Base-by-base conservation (phyloP, 2,329 filamentous ascomycete genomes). In the Talaromyces funiculosus region DNA sequence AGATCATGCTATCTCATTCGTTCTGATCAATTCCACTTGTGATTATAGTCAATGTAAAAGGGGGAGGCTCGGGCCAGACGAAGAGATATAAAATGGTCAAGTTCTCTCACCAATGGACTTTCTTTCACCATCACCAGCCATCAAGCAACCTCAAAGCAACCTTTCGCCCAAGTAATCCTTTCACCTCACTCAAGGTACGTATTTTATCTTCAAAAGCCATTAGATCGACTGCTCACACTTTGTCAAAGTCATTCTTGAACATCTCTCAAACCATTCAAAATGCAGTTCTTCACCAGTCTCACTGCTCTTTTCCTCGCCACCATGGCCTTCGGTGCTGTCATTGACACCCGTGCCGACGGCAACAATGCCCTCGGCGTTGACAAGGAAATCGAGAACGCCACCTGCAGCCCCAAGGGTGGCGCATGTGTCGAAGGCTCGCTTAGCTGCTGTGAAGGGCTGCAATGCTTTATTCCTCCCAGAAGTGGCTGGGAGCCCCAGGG, bases 251-350 rank as follows among this genome's bases (percentile, higher is more conserved):
- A 33, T 22, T n/a, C 37, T 22, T 16, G 8, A 20, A 55, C 22
- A 1, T 33, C 16, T 14, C 24, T 26, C n/a, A 43, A 18, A 51
- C 10, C 29, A 61, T n/a, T 18, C 53, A 58, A 61, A 47, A 61
- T 61, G 60, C 47, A 61, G n/a, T 61, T 61, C 55, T 57, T 61
- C 47, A 61, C 53, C 18, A 29, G 38, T 35, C 54, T 61, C 24
- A 61, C 60, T 29, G 24, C 60, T 16, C 47, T 61, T 20, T 47
- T 61, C 49, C 49, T 61, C 49, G 42, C 55, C 37, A 58, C 60
- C 54, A 45, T 61, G 29, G 54, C 60, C 55, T 9, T 61, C 40
- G 60, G 60, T 14, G 60, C 60, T 24, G 60, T 40, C 18, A 58
- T 61, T 3, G 55, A 61, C 38, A 61, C 47, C 16, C 60, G 60